Base-by-base conservation (phyloP, 2,329 filamentous ascomycete genomes). In the Penicillium sp. region DNA sequence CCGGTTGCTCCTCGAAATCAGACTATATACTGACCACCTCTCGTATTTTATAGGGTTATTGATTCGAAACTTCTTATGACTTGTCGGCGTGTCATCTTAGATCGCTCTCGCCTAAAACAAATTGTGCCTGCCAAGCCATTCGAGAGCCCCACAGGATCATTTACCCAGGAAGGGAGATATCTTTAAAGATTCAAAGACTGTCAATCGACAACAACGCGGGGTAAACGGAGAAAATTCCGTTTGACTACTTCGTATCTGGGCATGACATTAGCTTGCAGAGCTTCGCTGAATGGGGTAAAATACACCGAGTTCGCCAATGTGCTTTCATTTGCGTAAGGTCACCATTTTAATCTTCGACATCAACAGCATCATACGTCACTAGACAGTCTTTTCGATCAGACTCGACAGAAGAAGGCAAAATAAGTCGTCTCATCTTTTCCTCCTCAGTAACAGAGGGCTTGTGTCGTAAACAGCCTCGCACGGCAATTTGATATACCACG, bases 1-100 rank as follows among this genome's bases (percentile, higher is more conserved):
- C 61, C 56, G 50, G 52, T 38, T 22, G 25, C 52, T 43, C 35
- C 47, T 47, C 43, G 54, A 39, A n/a, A 17, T 41, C 51, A 37
- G 55, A 35, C 55, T 50, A 54, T 47, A 17, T 17, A 31, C 43
- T 22, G 43, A 47, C 6, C 43, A 31, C 43, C 43, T 25, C 5
- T 43, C 1, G 11, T 2, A 31, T 15, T 2, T 12, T 10, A 20
- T 20, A 49, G 47, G 31, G 10, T 12, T 14, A 22, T 22, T 35
- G 14, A 8, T 12, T 5, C 10, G 34, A 25, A 31, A 31, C 47
- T 15, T 35, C 35, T 22, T 34, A 41, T 55, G 42, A 48, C 42
- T 34, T 43, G 53, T 38, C 1, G 41, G 53, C 53, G 11, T 15
- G 25, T 37, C 15, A 4, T 37, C 14, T 37, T 12, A 14, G 17